Conservation (phyloP, 1,139 yeast species). For the Petasospora rhodanensis region DNA sequence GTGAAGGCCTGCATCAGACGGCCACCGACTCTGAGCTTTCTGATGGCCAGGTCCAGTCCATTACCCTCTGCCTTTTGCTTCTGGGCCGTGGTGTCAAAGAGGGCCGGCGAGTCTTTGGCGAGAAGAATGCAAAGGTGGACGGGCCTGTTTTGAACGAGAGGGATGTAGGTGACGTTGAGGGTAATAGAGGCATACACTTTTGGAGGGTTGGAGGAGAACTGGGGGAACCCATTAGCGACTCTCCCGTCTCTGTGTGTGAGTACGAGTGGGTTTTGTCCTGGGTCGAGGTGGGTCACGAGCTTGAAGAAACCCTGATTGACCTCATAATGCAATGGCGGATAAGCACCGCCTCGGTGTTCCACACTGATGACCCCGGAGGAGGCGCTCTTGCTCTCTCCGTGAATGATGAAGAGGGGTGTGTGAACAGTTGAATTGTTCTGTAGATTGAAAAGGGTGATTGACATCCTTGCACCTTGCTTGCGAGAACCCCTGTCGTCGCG, state of each 20-base stretch:
- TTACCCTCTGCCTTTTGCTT: slow-evolving; percentile 57
- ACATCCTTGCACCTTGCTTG: slow-evolving; percentile 12
- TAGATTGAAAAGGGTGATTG: slow-evolving; percentile 23
- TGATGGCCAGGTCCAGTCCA: slow-evolving; percentile 67
- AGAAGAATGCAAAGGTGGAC: slow-evolving; percentile 73
- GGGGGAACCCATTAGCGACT: slow-evolving; percentile 24
- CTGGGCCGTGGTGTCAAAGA: slow-evolving; percentile 58
- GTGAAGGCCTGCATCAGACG: slow-evolving; percentile 92
- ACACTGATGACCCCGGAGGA: slow-evolving; percentile 38
- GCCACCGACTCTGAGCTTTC: slow-evolving; percentile 78
- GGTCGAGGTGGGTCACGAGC: slow-evolving; percentile 64
- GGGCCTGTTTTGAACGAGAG: slow-evolving; percentile 67
- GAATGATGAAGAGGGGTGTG: slow-evolving; percentile 41
- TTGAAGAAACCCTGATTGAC: slow-evolving; percentile 70
- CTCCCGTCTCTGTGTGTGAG: slow-evolving; percentile 25
- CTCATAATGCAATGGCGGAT: slow-evolving; percentile 71
- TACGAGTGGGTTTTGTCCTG: slow-evolving; percentile 51
- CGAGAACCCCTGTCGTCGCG: no score
- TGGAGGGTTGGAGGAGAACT: no score
- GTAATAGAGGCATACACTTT: slow-evolving; percentile 11
- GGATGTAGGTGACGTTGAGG: slow-evolving; percentile 46
- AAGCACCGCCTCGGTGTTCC: slow-evolving; percentile 42
- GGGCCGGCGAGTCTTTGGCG: slow-evolving; percentile 71
- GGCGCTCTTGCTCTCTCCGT: slow-evolving; percentile 36
- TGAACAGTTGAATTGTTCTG: slow-evolving; percentile 33